Evolutionary conservation across 805 yeast genomes (phyloP), one percentile per base, ranked within the genome.

Genomic region (Crinitomyces ghanaensis): DNA sequence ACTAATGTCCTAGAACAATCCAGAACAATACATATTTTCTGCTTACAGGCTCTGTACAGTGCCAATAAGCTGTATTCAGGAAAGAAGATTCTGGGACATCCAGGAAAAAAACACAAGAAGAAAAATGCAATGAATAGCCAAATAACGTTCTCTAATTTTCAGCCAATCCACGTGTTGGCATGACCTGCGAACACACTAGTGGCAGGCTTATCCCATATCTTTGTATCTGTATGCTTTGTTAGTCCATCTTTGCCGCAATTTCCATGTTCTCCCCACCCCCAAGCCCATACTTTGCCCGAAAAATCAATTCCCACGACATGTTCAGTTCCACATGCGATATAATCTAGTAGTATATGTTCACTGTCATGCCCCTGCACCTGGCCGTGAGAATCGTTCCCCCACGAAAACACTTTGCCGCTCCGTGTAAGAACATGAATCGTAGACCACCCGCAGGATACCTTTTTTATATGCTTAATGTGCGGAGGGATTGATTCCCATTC

Each of bases 231-330:
- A 18, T 34, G 17, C 16, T 36, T 33, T 12, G 28, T 26, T 13
- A 31, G 8, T 17, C 48, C 42, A 2, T 31, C 28, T 2, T 43
- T 42, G 2, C 95, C 94, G 57, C 97, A 88, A 51, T 88, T 88
- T 0, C 98, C 98, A 54, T 88, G 98, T 49, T 91, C 97, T 9
- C 95, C 96, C 98, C 98, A 88, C 1, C 98, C 98, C 97, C 97
- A 91, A 2, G 86, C 68, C 35, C 49, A 59, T 0, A 85, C 76
- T 6, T 36, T 31, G 25, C 54, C 44, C 11, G 50, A 42, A 1
- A 28, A n/a, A 1, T 33, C 9, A 28, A 38, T 2, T 26, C 49
- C 7, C 8, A 45, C 45, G 12, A 85, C 46, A 0, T 88, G 98
- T 50, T 88, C 97, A 53, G 94, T 82, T 0, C 98, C 98, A 4